A percentile compares a stretch with the other conserved stretches of the same genome.
Evolutionary conservation across 2,329 filamentous ascomycete species (phyloP).

Genomic region (Fusarium sp.): DNA sequence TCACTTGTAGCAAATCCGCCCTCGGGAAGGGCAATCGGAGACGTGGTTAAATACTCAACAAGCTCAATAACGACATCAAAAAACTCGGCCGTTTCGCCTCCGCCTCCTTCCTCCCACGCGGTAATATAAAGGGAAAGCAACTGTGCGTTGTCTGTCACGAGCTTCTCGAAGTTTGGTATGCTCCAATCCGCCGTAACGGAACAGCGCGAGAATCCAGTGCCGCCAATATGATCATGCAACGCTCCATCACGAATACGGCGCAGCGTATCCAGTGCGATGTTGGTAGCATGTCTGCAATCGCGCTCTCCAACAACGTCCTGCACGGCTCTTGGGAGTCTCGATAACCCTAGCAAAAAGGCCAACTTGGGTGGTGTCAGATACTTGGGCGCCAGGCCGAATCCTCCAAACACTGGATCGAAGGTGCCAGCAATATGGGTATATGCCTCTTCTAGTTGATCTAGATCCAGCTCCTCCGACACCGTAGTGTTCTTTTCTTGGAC

Average conservation of each 20-base stretch:
- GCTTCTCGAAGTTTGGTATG: constrained; percentile 96
- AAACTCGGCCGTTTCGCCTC: constrained; percentile 74
- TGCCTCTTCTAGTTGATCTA: constrained; percentile 93
- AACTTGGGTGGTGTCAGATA: constrained; percentile 91
- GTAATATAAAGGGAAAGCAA: constrained; percentile 87
- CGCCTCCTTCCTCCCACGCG: constrained; percentile 75
- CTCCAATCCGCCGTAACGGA: constrained; percentile 94
- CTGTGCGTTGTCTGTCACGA: constrained; percentile 93
- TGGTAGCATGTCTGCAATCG: constrained; percentile 78
- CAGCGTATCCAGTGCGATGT: constrained; percentile 86
- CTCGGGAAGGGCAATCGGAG: constrained; percentile 73
- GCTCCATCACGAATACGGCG: constrained; percentile 75
- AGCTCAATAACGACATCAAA: constrained; percentile 84
- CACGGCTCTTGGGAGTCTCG: constrained; percentile 78
- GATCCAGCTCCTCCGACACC: constrained; percentile 78
- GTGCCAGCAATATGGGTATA: constrained; percentile 82
- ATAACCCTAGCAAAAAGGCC: constrained; percentile 82
- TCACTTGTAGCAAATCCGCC: constrained; percentile 91
- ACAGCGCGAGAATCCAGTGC: constrained; percentile 74
- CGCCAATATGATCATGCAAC: constrained; percentile 68
- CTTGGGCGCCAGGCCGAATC: constrained; percentile 86
- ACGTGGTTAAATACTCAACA: constrained; percentile 83
- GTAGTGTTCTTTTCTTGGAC: constrained; percentile 43
- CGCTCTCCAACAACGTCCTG: constrained; percentile 87
- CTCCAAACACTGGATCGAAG: constrained; percentile 83